Conservation (phyloP, 257 asterid genomes). For the Lantana camara region DNA sequence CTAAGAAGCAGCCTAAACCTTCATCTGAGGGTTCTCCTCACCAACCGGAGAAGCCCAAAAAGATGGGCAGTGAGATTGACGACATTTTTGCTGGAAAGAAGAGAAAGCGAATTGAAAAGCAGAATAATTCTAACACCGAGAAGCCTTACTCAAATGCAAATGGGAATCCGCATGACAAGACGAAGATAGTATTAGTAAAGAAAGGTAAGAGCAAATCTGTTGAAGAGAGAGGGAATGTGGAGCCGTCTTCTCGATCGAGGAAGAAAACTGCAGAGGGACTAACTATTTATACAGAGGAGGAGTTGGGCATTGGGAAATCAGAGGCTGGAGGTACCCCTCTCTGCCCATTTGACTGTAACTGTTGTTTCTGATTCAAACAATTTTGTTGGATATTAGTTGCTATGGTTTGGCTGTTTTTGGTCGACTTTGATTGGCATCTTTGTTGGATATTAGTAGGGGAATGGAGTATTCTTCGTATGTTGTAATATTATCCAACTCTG, state of each 20-base stretch:
- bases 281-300: constrained; percentile 65
- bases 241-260: constrained; percentile 29
- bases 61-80: constrained; percentile 61
- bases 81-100: constrained; percentile 68
- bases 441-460: background rate
- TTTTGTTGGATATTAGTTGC: constrained; percentile 4
- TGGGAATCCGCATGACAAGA: constrained; percentile 21
- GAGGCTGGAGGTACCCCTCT: constrained; percentile 69
- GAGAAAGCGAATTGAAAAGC: constrained; percentile 41
- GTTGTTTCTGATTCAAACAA: constrained; percentile 59
- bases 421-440: too few species aligned
- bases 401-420: background rate
- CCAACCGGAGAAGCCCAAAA: constrained; percentile 36
- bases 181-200: constrained; percentile 31
- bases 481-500: background rate
- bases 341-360: constrained; percentile 80
- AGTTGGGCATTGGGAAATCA: constrained; percentile 57
- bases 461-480: background rate
- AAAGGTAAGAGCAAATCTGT: constrained; percentile 28
- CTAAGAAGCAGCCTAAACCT: constrained; percentile 28
- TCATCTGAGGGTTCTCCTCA: constrained; percentile 12
- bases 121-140: constrained; percentile 9
- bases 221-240: constrained; percentile 14
- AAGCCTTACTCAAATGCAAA: constrained; percentile 19
- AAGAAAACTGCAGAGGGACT: constrained; percentile 70